A percentile compares a stretch with the other conserved stretches of the same genome.
Conservation (phyloP, 768 basidiomycete genomes). For the Sporobolomyces pararoseus region DNA sequence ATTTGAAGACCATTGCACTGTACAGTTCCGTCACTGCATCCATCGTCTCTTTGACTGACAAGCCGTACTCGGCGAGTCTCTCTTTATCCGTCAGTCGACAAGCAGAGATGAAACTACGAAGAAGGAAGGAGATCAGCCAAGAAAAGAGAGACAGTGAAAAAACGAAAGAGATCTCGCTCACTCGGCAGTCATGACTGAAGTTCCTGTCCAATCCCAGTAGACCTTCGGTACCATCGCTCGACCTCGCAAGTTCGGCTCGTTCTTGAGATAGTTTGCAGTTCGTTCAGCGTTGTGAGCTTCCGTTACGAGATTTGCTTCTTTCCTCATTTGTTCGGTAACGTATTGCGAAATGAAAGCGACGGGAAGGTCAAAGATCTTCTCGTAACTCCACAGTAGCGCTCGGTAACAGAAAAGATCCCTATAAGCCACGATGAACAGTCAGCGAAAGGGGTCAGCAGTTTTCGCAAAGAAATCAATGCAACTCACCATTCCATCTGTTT, state of each 20-base stretch:
- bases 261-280: slow-evolving; percentile 65
- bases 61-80: slow-evolving; percentile 47
- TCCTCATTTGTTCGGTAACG: slow-evolving; percentile 71
- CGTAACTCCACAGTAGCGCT: slow-evolving; percentile 50
- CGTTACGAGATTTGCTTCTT: slow-evolving; percentile 73
- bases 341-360: slow-evolving; percentile 62
- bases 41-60: slow-evolving; percentile 59
- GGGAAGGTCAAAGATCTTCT: slow-evolving; percentile 74
- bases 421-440: not conserved
- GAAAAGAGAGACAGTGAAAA: not conserved
- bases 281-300: slow-evolving; percentile 73
- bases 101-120: slow-evolving; percentile 26
- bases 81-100: slow-evolving; percentile 50
- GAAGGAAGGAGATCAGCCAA: not conserved
- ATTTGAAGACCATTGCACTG: slow-evolving; percentile 80
- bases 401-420: slow-evolving; percentile 62
- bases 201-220: slow-evolving; percentile 66
- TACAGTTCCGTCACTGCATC: slow-evolving; percentile 81
- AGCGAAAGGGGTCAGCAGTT: not conserved
- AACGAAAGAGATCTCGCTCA: slow-evolving; percentile 45
- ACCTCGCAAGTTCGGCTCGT: slow-evolving; percentile 65
- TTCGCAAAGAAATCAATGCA: not conserved
- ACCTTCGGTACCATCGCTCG: slow-evolving; percentile 76
- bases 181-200: slow-evolving; percentile 75
- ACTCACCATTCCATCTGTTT: slow-evolving; percentile 71